Conservation (phyloP, 108 stramenopile species). For the Aurantiochytrium sp. region DNA sequence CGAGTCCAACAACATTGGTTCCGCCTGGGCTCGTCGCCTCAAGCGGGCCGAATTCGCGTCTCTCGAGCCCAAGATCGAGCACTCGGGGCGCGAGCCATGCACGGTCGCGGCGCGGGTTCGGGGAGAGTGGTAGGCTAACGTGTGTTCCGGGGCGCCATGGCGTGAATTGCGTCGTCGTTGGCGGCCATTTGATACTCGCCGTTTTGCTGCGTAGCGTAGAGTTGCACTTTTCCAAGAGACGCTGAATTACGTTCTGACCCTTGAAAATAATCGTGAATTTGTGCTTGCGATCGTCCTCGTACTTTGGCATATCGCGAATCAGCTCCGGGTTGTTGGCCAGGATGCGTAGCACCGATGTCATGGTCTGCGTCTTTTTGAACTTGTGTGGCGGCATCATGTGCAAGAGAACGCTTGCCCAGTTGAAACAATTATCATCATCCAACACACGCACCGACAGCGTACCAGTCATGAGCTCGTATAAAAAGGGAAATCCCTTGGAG, state of each 20-base stretch:
- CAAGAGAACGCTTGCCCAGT: conserved; percentile 82
- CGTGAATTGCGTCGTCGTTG: not conserved
- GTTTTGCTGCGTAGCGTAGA: not conserved
- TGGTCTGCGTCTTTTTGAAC: conserved; percentile 69
- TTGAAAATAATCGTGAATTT: conserved; percentile 87
- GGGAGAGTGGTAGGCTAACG: not conserved
- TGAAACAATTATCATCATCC: conserved; percentile 80
- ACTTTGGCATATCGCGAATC: conserved; percentile 80
- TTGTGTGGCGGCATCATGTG: conserved; percentile 75
- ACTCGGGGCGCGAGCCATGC: conserved; percentile 18
- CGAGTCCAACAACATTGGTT: not conserved
- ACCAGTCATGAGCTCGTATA: conserved; percentile 86
- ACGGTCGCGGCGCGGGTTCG: not conserved
- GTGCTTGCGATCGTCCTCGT: conserved; percentile 81
- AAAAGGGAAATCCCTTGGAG: conserved; percentile 80
- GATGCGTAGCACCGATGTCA: conserved; percentile 83
- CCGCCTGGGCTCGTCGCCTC: not conserved
- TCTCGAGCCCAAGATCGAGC: not conserved
- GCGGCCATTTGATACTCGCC: not conserved
- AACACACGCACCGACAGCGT: conserved; percentile 81
- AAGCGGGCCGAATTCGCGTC: not conserved
- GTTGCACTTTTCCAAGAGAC: conserved; percentile 55
- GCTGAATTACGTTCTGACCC: conserved; percentile 80
- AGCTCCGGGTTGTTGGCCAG: conserved; percentile 76
- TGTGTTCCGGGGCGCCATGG: not conserved